Evolutionary conservation across 495 filamentous ascomycete genomes (phyloP).

Genomic region (Podospora pseudoanserina): DNA sequence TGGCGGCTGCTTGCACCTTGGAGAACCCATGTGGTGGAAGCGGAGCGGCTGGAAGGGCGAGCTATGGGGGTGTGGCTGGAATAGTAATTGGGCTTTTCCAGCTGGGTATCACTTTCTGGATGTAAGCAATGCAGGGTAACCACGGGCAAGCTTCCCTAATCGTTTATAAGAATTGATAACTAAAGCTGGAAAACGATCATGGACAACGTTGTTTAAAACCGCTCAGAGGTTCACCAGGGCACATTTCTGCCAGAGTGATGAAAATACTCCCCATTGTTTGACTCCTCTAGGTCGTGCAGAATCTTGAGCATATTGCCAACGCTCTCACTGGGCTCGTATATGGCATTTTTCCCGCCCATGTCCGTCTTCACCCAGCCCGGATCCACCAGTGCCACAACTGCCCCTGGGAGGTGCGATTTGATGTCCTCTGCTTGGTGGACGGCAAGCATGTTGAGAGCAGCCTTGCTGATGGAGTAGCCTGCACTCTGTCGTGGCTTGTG

Average conservation of each 20-base stretch:
- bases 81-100: not conserved
- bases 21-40: constrained; percentile 16
- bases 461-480: constrained; percentile 43
- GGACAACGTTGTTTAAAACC: not conserved
- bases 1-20: constrained; percentile 11
- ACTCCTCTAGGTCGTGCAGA: constrained; percentile 31
- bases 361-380: constrained; percentile 64
- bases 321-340: constrained; percentile 45
- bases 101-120: not conserved
- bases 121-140: not conserved
- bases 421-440: constrained; percentile 40
- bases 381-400: constrained; percentile 50
- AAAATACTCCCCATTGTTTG: constrained; percentile 39
- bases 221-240: constrained; percentile 26
- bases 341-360: constrained; percentile 54
- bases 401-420: constrained; percentile 33
- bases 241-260: constrained; percentile 21
- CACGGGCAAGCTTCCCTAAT: not conserved
- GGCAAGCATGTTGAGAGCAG: constrained; percentile 42
- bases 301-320: constrained; percentile 35
- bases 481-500: constrained; percentile 23
- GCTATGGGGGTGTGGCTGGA: not conserved
- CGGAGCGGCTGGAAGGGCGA: not conserved
- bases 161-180: not conserved
- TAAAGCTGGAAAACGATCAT: not conserved